Base-by-base conservation (phyloP, 176 grass and related monocot species). In the Oryza punctata region DNA sequence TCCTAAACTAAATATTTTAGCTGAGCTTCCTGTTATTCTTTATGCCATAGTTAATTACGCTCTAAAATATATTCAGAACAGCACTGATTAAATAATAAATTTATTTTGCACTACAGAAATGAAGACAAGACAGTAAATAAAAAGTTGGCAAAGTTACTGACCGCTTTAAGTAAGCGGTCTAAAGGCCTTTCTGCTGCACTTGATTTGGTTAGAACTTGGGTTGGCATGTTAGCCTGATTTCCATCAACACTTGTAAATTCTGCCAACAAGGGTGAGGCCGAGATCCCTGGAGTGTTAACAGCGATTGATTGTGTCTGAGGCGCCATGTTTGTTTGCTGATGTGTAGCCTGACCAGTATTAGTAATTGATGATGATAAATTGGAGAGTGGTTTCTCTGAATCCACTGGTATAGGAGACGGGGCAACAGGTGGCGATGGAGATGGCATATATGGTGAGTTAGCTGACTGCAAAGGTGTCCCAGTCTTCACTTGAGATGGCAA, bases 201-300 rank as follows among this genome's bases (percentile, higher is more conserved):
- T 88, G 91, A 46, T 89, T 91, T 97, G 70, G 44, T 57, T 85
- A 72, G 81, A 92, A 67, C 75, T 74, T 90, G 87, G 87, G 80
- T 89, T 82, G 88, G 79, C 79, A 90, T n/a, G 46, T 84, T 96
- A 65, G 78, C 81, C 70, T 94, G 93, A 80, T 81, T 90, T 82
- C 83, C 93, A 88, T 96, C 96, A 69, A 88, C 85, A 83, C 77
- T 86, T 21, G 87, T 79, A 81, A 92, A 99, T 89, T 99, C 96
- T 80, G 93, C 91, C 37, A 99, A 78, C 71, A 99, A 94, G 27
- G 96, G 96, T 4, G 96, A 99, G 16, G 93, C 87, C 35, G 96
- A 99, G 82, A 99, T 96, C 52, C 93, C 96, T 65, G 96, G 93
- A 79, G 95, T 97, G 85, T 87, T 91, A 63, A 97, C 92, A 15